Conservation (phyloP, 306 rosid genomes). For the Quercus robur region DNA sequence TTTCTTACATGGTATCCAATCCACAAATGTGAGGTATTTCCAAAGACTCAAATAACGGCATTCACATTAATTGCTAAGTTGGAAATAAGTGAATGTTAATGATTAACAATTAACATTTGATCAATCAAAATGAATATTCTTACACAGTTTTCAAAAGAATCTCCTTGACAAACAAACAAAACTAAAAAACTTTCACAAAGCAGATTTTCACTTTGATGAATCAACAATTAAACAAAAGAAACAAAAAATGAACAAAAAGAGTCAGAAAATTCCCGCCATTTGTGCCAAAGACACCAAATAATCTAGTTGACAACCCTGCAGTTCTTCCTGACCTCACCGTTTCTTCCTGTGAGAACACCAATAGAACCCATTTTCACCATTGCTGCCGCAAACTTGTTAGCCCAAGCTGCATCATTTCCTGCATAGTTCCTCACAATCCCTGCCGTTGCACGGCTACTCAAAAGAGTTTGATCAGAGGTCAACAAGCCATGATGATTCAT, state of each 20-base stretch:
- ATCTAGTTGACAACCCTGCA: conserved; percentile 30
- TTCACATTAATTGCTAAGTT: too few species aligned
- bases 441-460: conserved; percentile 11
- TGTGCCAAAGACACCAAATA: background rate
- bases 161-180: background rate
- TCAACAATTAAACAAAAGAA: background rate
- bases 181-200: background rate
- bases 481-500: conserved; percentile 21
- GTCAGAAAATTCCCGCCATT: background rate
- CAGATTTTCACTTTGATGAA: background rate
- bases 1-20: too few species aligned
- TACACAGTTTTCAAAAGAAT: too few species aligned
- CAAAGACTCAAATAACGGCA: too few species aligned
- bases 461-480: conserved; percentile 31
- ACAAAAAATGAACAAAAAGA: background rate
- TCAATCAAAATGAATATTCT: too few species aligned
- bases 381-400: conserved; percentile 26
- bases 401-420: conserved; percentile 17
- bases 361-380: conserved; percentile 40
- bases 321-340: conserved; percentile 36
- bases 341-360: conserved; percentile 14
- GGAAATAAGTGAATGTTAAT: too few species aligned
- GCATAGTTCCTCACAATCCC: conserved; percentile 28
- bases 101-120: too few species aligned
- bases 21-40: too few species aligned